Base-by-base conservation (phyloP, 2,329 filamentous ascomycete species). In the Fusarium siculi region DNA sequence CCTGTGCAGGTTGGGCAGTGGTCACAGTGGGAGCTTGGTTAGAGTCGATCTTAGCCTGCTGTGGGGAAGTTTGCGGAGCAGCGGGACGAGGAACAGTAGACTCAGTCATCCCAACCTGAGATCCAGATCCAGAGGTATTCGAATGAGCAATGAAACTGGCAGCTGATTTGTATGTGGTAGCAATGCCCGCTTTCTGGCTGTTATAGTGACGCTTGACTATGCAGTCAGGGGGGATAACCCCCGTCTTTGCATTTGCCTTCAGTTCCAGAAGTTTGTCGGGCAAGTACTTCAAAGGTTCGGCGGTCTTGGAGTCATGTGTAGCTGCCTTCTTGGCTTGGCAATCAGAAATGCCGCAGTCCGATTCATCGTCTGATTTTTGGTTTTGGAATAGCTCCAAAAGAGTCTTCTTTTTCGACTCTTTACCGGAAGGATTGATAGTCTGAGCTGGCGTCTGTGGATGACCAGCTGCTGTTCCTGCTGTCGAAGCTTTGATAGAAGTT, bases 221-320 rank as follows among this genome's bases (percentile, higher is more conserved):
- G 47, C 37, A 44, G 42, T 56, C 37, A 21, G 21, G 32, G 16
- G 40, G 42, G 4, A 62, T 37, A 23, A 50, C 18, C 19, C n/a
- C 43, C 19, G 25, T 32, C 50, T 58, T 61, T 12, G 55, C 46
- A 21, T 70, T 56, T 2, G 52, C 25, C n/a, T 49, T 68, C 23
- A 58, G 21, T 49, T 46, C 52, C 30, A 72, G 50, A 18, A 73
- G 57, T 34, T 73, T 59, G 34, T 53, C 71, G 37, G 59, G 46
- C 15, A 47, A 57, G 25, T 64, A 67, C 40, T 32, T 65, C 19
- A 55, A 54, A 34, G 47, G 9, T 7, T 32, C 14, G 21, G 54
- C 25, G 28, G 28, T 11, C n/a, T 25, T 43, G n/a, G 63, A 21
- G n/a, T 62, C 52, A 32, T 42, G 52, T 14, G 44, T 16, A 28